Evolutionary conservation across 2,329 filamentous ascomycete genomes (phyloP).

Genomic region (Curvularia sp.): DNA sequence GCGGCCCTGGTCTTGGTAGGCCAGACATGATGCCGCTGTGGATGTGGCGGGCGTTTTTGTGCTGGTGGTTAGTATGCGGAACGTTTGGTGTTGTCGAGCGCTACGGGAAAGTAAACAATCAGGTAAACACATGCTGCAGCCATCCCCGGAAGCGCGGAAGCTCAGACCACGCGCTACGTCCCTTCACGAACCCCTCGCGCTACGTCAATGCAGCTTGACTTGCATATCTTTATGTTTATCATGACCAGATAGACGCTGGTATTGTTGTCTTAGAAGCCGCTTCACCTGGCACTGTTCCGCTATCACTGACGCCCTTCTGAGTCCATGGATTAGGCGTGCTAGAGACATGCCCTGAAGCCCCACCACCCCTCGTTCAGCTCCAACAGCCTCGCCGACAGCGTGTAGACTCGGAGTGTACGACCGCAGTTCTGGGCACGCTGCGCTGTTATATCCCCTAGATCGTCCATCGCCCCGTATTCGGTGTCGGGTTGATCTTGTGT

Average conservation of each 20-base stretch:
- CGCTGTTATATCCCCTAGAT: neutral
- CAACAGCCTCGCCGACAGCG: neutral
- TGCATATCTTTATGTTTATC: conserved; percentile 6
- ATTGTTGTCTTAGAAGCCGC: neutral
- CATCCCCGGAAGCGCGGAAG: conserved; percentile 2
- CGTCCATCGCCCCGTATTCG: neutral
- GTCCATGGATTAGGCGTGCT: neutral
- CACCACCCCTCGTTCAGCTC: conserved; percentile 23
- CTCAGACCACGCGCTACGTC: conserved; percentile 7
- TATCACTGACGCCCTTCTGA: neutral
- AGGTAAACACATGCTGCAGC: conserved; percentile 22
- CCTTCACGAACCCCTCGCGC: conserved; percentile 14
- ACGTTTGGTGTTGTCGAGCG: conserved; percentile 17
- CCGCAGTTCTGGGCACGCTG: neutral
- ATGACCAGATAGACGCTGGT: neutral
- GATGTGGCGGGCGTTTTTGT: conserved; percentile 27
- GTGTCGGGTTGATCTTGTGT: neutral
- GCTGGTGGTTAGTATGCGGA: conserved; percentile 23
- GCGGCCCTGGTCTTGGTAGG: conserved; percentile 60
- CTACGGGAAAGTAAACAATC: conserved; percentile 33
- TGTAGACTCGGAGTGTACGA: neutral
- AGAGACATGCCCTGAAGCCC: conserved; percentile 14
- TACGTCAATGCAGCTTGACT: conserved; percentile 15
- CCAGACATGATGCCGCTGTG: conserved; percentile 58
- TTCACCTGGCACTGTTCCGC: too few species aligned